Conservation (phyloP, 768 basidiomycete species). For the Naganishia antarctica region DNA sequence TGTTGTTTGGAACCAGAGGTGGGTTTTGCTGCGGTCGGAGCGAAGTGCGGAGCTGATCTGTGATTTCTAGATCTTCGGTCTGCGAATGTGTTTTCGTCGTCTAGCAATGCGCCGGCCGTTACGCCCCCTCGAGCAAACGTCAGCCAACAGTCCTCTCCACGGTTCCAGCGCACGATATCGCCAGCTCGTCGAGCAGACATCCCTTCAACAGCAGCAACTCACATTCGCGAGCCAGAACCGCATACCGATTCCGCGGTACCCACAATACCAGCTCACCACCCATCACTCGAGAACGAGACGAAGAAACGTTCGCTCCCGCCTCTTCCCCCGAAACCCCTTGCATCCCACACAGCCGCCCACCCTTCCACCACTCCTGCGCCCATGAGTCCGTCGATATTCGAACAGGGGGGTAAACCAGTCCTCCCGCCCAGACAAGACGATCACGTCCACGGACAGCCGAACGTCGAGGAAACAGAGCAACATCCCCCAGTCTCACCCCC, state of each 20-base stretch:
- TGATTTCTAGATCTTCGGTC: conserved; percentile 22
- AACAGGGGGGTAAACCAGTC: neutral
- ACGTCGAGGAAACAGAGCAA: neutral
- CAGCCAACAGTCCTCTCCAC: neutral
- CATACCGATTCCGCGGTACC: neutral
- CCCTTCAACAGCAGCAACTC: neutral
- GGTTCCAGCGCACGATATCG: neutral
- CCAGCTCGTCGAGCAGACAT: neutral
- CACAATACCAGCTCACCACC: neutral
- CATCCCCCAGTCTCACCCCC: no score
- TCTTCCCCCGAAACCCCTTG: conserved; percentile 6
- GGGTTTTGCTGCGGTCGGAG: neutral
- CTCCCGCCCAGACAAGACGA: neutral
- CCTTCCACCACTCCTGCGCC: neutral
- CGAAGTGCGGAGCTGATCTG: neutral
- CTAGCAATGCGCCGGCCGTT: neutral
- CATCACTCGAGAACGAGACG: neutral
- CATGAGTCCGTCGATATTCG: neutral
- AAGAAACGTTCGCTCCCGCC: conserved; percentile 8
- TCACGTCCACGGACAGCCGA: neutral
- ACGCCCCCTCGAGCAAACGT: neutral
- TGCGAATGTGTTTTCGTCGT: conserved; percentile 20
- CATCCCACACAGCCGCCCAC: neutral
- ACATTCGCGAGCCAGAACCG: neutral
- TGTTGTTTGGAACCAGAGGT: conserved; percentile 28